Evolutionary conservation across 768 basidiomycete species (phyloP), one percentile per base, ranked within the genome.

Genomic region (Mycena albidolilacea): DNA sequence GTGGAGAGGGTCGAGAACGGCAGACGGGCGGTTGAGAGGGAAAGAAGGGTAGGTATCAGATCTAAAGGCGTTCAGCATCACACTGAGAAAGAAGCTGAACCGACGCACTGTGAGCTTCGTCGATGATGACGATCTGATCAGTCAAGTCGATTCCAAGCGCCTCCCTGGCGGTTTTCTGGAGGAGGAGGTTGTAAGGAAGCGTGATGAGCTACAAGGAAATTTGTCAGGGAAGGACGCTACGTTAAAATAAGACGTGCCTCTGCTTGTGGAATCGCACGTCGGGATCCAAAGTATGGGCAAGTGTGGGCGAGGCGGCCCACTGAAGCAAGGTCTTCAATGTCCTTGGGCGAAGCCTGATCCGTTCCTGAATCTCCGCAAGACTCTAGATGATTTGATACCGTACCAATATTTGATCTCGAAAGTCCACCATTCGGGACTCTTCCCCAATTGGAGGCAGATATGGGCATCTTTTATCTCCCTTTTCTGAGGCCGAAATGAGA

Each of bases 251-350:
- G 19, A 64, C 86, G 54, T 72, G 96, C 95, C 87, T 99, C 94
- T 41, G 97, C 96, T 79, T 96, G 95, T 46, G 93, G 90, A 65
- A 98, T 96, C 15, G 97, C 96, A 66, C 89, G 85, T 54, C 98
- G 85, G 9, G 96, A 93, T 4, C 94, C 96, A 80, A 98, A 99
- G 82, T 99, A 99, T 0, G 97, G 95, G 80, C 97, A 99, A 10
- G 90, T 91, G 58, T 91, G 85, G 1, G 89, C 82, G 61, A 90
- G 84, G 64, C 89, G 87, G 2, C 98, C 98, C 1, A 91, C 83
- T 9, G 80, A 81, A 8, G 95, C 94, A 17, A 99, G 88, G 75
- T 98, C 97, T 80, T 99, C 97, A 6, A 99, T 98, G 75, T 98
- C 97, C 79, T 95, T 95, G 0, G 97, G 95, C 2, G 89, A 87